phyloP scores from a whole-genome alignment of 116 monocot species.

The Dioscorea cayenensis region DNA sequence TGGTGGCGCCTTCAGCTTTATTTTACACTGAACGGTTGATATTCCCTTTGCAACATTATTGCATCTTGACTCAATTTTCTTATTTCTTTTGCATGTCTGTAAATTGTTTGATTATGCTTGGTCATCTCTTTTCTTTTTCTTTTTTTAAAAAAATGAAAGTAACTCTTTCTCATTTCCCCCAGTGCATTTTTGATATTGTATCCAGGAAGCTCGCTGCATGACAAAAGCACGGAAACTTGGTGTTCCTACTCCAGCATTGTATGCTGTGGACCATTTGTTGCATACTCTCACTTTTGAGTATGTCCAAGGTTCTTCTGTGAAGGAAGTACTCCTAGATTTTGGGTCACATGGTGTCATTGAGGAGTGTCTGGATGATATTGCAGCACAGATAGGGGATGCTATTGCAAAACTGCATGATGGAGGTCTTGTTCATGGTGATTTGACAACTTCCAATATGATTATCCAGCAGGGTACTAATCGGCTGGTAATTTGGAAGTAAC shows the following conservation, averaged over 20 bases:
- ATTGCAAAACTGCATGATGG: conserved; percentile 93
- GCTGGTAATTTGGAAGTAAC: conserved; percentile 33
- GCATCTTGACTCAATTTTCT: neutral
- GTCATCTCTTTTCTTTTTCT: neutral
- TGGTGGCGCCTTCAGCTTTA: neutral
- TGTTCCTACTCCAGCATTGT: conserved; percentile 65
- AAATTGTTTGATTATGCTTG: neutral
- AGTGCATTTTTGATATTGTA: neutral
- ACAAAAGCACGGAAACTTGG: conserved; percentile 85
- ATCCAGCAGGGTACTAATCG: conserved; percentile 53
- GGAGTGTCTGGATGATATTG: conserved; percentile 52
- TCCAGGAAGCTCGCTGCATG: conserved; percentile 88
- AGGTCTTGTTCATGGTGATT: conserved; percentile 85
- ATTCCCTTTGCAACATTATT: neutral
- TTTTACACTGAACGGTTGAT: neutral
- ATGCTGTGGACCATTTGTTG: conserved; percentile 64
- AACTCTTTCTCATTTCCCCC: neutral
- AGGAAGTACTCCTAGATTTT: conserved; percentile 76
- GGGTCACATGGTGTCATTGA: conserved; percentile 54
- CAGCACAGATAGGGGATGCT: conserved; percentile 62
- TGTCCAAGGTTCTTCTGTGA: conserved; percentile 66
- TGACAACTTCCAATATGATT: conserved; percentile 96
- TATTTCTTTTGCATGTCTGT: neutral
- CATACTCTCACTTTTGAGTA: conserved; percentile 79
- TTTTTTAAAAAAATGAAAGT: too few species aligned